Percentiles rank a stretch among this genome's conserved stretches.
These are phyloP conservation scores for Boletus vinaceobasis DNA, from an alignment of 768 basidiomycete genomes.

Conservation along the genomic window DNA sequence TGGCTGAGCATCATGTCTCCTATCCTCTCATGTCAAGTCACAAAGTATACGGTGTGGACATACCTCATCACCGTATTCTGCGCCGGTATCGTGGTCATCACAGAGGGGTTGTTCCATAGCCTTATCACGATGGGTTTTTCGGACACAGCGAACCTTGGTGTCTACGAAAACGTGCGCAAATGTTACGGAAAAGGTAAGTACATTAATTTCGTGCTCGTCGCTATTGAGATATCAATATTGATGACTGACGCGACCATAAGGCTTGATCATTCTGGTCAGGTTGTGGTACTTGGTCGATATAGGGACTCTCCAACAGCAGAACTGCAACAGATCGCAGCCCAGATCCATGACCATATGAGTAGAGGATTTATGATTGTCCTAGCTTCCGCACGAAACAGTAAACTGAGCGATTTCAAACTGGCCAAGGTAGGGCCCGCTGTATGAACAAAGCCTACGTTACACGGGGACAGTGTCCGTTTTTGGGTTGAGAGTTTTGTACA, in stretches of 20 bases:
- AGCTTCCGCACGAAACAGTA: not conserved
- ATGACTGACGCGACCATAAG: constrained; percentile 4
- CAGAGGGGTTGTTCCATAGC: constrained; percentile 22
- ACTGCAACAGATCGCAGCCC: not conserved
- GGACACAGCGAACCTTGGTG: constrained; percentile 16
- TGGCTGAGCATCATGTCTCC: not conserved
- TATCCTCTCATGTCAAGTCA: constrained; percentile 5
- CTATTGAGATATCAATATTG: not conserved
- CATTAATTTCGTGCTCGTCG: no score
- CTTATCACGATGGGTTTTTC: constrained; percentile 7
- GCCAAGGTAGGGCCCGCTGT: not conserved
- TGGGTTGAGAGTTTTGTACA: not conserved
- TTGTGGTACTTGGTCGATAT: constrained; percentile 18
- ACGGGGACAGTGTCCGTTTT: not conserved
- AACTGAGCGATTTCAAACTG: not conserved
- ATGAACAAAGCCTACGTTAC: not conserved
- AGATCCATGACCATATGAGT: constrained; percentile 20
- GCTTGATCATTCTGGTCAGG: constrained; percentile 9
- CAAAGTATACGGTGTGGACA: constrained; percentile 8
- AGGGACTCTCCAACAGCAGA: not conserved
- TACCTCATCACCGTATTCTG: constrained; percentile 24
- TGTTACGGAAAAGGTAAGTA: constrained; percentile 18
- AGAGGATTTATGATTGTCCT: not conserved
- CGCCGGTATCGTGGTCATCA: constrained; percentile 3
- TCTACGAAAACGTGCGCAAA: constrained; percentile 12